These are phyloP conservation scores for Pythium insidiosum DNA, from an alignment of 352 stramenopile genomes.

Conservation along the genomic window DNA sequence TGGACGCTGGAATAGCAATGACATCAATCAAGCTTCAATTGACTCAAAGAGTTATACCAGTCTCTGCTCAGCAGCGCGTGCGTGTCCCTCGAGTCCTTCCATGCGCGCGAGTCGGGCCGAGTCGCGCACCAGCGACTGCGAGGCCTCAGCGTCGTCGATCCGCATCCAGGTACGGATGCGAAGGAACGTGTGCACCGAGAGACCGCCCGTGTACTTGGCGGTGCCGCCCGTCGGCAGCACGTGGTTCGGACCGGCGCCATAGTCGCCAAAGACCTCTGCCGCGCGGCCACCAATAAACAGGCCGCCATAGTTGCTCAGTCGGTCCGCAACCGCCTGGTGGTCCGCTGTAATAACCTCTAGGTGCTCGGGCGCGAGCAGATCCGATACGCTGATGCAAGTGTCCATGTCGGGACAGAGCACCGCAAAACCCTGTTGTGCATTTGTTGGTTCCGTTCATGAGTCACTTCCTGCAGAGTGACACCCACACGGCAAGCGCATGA, in stretches of 20 bases:
- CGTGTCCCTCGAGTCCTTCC: constrained; percentile 79
- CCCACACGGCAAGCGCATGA: not conserved
- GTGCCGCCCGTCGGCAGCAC: constrained; percentile 97
- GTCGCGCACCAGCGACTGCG: constrained; percentile 89
- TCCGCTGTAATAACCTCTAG: constrained; percentile 90
- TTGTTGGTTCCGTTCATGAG: not conserved
- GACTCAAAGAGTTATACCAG: constrained; percentile 19
- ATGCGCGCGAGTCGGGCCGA: constrained; percentile 91
- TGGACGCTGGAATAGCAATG: not conserved
- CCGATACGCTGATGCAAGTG: constrained; percentile 74
- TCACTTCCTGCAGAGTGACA: no score
- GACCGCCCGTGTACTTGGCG: constrained; percentile 95
- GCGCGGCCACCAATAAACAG: constrained; percentile 94
- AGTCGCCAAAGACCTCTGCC: constrained; percentile 96
- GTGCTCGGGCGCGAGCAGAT: constrained; percentile 82
- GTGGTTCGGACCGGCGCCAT: constrained; percentile 98
- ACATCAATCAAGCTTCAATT: no score
- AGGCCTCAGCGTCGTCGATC: constrained; percentile 87
- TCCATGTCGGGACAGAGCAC: constrained; percentile 69
- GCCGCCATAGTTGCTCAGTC: constrained; percentile 77
- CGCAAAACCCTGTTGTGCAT: constrained; percentile 46
- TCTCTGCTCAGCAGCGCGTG: constrained; percentile 70
- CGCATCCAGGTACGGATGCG: constrained; percentile 98
- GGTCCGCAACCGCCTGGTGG: constrained; percentile 73
- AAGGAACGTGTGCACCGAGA: constrained; percentile 98